A percentile compares a stretch with the other conserved stretches of the same genome.
Conservation (phyloP, 2,329 filamentous ascomycete genomes). For the Ascochyta pisi region DNA sequence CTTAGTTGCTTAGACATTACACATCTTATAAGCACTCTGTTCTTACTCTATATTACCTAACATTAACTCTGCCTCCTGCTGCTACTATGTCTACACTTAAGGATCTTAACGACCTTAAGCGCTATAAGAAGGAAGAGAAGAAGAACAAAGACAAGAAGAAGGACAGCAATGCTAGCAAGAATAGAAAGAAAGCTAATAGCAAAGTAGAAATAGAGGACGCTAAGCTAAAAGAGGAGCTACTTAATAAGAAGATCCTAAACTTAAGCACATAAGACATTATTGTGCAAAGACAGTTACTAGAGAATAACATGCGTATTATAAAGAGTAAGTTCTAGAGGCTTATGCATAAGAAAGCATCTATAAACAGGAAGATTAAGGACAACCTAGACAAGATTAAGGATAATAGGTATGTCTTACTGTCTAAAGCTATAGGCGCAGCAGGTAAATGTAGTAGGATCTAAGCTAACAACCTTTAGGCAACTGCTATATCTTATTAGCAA, state of each 20-base stretch:
- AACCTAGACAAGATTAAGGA: slow-evolving; percentile 99
- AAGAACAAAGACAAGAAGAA: slow-evolving; percentile 61
- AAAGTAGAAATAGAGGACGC: slow-evolving; percentile 94
- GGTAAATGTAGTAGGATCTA: not conserved
- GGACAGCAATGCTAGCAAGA: slow-evolving; percentile 61
- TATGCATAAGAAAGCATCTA: slow-evolving; percentile 91
- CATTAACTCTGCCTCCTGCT: slow-evolving; percentile 50
- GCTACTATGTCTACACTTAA: slow-evolving; percentile 83
- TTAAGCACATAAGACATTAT: slow-evolving; percentile 94
- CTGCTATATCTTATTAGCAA: slow-evolving; percentile 98
- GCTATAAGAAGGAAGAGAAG: slow-evolving; percentile 75
- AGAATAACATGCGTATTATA: slow-evolving; percentile 99
- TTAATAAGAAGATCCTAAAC: slow-evolving; percentile 92
- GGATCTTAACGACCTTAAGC: slow-evolving; percentile 89
- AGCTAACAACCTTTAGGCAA: slow-evolving; percentile 67
- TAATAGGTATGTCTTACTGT: slow-evolving; percentile 72
- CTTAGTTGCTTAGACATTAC: slow-evolving; percentile 1
- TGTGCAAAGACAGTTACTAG: slow-evolving; percentile 86
- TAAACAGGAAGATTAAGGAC: slow-evolving; percentile 99
- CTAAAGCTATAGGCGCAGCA: not conserved
- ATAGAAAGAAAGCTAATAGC: slow-evolving; percentile 66
- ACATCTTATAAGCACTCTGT: not conserved
- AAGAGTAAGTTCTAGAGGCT: slow-evolving; percentile 94
- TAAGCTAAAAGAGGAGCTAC: slow-evolving; percentile 70
- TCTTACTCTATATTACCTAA: not conserved